Evolutionary conservation across 2,329 filamentous ascomycete genomes (phyloP).

Genomic region (Penicillium oxalicum): DNA sequence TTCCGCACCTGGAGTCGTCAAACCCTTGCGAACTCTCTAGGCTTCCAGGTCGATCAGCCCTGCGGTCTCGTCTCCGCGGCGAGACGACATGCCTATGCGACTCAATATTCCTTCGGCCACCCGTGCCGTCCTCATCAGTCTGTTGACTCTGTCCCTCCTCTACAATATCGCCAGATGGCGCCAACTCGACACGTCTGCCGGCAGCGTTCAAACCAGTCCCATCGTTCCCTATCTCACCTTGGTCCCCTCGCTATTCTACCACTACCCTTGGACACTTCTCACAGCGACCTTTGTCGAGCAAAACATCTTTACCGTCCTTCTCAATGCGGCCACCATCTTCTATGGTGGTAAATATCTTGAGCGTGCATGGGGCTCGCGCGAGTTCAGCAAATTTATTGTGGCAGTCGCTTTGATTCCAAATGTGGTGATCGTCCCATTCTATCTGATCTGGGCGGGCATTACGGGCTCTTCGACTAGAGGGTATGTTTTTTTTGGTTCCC

Average conservation of each 20-base stretch:
- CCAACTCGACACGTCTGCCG: conserved; percentile 62
- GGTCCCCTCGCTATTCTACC: conserved; percentile 72
- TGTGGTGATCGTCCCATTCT: conserved; percentile 63
- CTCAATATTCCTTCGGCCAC: conserved; percentile 92
- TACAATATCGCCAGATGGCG: conserved; percentile 57
- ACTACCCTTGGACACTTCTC: conserved; percentile 90
- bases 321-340: conserved; percentile 74
- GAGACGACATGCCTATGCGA: conserved; percentile 63
- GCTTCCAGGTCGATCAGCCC: conserved; percentile 2
- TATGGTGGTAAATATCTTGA: conserved; percentile 94
- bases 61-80: conserved; percentile 23
- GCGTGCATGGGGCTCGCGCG: conserved; percentile 85
- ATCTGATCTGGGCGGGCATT: conserved; percentile 67
- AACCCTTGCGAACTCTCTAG: conserved; percentile 3
- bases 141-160: conserved; percentile 72
- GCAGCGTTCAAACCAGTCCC: conserved; percentile 44
- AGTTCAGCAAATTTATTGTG: conserved; percentile 85
- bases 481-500: conserved; percentile 20
- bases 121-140: conserved; percentile 67
- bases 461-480: conserved; percentile 39
- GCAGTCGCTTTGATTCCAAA: conserved; percentile 77
- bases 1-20: background rate
- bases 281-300: conserved; percentile 85
- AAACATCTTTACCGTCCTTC: conserved; percentile 78
- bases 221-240: conserved; percentile 80